Evolutionary conservation across 192 early-diverging fungal species (phyloP), one percentile per base, ranked within the genome.

Genomic region (Backusella macrospora): DNA sequence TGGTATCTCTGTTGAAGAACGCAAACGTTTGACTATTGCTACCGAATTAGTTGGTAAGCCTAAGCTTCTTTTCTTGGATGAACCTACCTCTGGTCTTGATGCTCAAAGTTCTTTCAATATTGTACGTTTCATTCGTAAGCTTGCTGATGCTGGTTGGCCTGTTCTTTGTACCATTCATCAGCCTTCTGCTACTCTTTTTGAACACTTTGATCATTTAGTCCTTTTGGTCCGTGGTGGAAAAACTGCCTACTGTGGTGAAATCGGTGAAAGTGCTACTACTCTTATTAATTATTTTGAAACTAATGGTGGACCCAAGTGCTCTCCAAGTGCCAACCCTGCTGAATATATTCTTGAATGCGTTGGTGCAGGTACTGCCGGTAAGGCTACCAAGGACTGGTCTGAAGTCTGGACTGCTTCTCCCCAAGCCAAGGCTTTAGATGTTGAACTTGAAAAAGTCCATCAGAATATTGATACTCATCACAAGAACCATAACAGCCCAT

Each of bases 281-380:
- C 77, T 96, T 79, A 86, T 90, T 73, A 64, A 80, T 13, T 92
- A 94, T 83, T 93, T 93, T 85, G 91, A 94, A 72, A 74, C 73
- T 34, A 84, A 93, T 64, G 92, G 94, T 70, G 92, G 89, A 1
- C 82, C 80, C 52, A 83, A 80, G 26, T 94, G 92, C 78, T 82
- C 86, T 26, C 77, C 85, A 3, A 67, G 75, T 12, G 94, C 84
- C 42, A 94, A 96, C 73, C 92, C 92, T 38, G 94, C 94, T 71
- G 94, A 96, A 80, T 96, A 94, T 77, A 93, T 94, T 47, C 76
- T 96, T 48, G 91, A 96, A 73, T 90, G 89, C 49, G 91, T 95
- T 70, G 92, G 92, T 62, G 90, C 90, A 48, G 85, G 88, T 66
- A 80, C 76, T 55, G 86, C 89, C 48, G 84, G 87, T 55, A 80